Percentiles rank a stretch among this genome's conserved stretches.
phyloP scores from a whole-genome alignment of 2,329 filamentous ascomycete genomes.

The Malbranchea cinnamomea region DNA sequence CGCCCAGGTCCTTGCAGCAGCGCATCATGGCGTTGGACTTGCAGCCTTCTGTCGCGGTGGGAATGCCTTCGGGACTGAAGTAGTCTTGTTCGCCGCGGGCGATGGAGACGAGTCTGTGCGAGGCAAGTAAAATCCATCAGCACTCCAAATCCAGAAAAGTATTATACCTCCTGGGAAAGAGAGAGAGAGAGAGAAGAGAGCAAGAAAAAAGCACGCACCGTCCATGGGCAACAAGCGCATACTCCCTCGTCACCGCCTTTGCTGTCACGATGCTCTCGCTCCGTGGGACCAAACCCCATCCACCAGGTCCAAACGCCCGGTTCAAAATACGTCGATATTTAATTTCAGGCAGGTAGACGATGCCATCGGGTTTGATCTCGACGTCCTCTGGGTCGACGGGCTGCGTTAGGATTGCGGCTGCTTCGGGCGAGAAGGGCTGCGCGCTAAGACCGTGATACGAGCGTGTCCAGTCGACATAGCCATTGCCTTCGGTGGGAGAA shows the following conservation, averaged over 20 bases:
- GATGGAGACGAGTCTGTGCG: slow-evolving; percentile 65
- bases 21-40: slow-evolving; percentile 97
- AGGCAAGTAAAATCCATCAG: slow-evolving; percentile 2
- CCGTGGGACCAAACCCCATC: slow-evolving; percentile 83
- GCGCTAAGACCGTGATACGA: slow-evolving; percentile 69
- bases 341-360: slow-evolving; percentile 93
- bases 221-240: slow-evolving; percentile 76
- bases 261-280: slow-evolving; percentile 75
- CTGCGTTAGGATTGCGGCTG: slow-evolving; percentile 51
- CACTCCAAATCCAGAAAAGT: too few species aligned
- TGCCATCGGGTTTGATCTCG: slow-evolving; percentile 94
- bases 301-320: slow-evolving; percentile 79
- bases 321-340: slow-evolving; percentile 91
- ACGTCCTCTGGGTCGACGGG: slow-evolving; percentile 60
- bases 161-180: too few species aligned
- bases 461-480: slow-evolving; percentile 62
- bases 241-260: slow-evolving; percentile 73
- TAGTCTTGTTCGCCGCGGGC: slow-evolving; percentile 91
- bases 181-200: not conserved
- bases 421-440: slow-evolving; percentile 54
- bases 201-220: slow-evolving; percentile 40
- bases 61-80: slow-evolving; percentile 77
- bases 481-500: slow-evolving; percentile 12
- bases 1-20: slow-evolving; percentile 93
- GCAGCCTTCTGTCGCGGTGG: slow-evolving; percentile 88